Conservation (phyloP, 352 stramenopile species). For the Globisporangium orthogonon region DNA sequence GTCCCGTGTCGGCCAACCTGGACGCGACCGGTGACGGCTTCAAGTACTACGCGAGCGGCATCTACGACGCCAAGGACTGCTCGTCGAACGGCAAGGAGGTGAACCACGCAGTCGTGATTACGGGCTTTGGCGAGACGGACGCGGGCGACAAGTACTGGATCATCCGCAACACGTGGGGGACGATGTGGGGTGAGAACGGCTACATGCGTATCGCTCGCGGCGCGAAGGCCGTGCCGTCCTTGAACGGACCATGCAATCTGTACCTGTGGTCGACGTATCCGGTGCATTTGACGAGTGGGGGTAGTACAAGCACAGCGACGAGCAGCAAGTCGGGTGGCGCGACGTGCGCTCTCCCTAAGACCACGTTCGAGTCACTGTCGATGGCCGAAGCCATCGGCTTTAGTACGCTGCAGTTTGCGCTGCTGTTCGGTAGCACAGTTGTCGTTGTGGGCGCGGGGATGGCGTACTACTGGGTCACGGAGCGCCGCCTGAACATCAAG, state of each 20-base stretch:
- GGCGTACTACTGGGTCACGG: conserved; percentile 33
- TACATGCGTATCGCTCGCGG: conserved; percentile 75
- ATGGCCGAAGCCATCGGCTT: conserved; percentile 32
- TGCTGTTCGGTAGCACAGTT: conserved; percentile 36
- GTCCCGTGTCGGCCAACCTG: conserved; percentile 74
- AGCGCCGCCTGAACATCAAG: conserved; percentile 36
- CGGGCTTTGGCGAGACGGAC: conserved; percentile 76
- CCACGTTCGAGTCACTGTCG: conserved; percentile 32
- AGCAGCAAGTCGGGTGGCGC: conserved; percentile 10
- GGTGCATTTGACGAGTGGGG: conserved; percentile 34
- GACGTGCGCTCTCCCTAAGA: conserved; percentile 25
- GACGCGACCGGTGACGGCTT: conserved; percentile 74
- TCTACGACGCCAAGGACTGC: conserved; percentile 83
- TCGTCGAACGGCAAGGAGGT: conserved; percentile 63
- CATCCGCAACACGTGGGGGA: conserved; percentile 87
- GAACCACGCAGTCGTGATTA: conserved; percentile 85
- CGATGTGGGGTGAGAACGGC: conserved; percentile 83
- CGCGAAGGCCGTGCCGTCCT: conserved; percentile 1
- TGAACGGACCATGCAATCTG: conserved; percentile 65
- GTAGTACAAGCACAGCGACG: conserved; percentile 7
- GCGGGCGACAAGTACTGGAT: conserved; percentile 82
- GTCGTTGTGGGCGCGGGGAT: conserved; percentile 30
- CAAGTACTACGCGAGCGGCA: conserved; percentile 73
- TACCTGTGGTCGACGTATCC: conserved; percentile 73
- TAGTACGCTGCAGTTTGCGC: conserved; percentile 24